A percentile compares a stretch with the other conserved stretches of the same genome.
Evolutionary conservation across 2,329 filamentous ascomycete species (phyloP).

Genomic region (Talaromyces rugulosus): DNA sequence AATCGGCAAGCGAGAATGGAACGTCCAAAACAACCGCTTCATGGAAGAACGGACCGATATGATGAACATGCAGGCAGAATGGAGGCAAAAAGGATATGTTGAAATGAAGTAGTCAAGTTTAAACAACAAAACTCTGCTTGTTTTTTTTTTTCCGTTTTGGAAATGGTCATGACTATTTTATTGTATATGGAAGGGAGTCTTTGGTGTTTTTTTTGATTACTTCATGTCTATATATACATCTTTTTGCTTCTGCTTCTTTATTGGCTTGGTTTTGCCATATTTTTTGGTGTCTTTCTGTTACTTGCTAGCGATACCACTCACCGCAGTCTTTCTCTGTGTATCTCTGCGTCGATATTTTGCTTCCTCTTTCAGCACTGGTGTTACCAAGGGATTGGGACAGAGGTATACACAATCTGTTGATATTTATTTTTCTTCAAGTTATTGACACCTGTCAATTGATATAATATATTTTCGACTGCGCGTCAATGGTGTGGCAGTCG

Average conservation of each 20-base stretch:
- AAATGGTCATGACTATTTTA: conserved; percentile 3
- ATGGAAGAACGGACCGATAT: conserved; percentile 34
- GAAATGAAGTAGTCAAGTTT: conserved; percentile 11
- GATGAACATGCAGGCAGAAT: conserved; percentile 34
- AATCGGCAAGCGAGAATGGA: conserved; percentile 47
- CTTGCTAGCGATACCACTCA: conserved; percentile 1
- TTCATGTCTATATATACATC: conserved; percentile 2
- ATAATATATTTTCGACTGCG: not conserved
- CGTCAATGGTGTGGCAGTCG: not conserved
- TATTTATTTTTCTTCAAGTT: not conserved
- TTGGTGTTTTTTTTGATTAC: conserved; percentile 1
- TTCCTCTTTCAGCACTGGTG: not conserved
- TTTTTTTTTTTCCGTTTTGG: not conserved
- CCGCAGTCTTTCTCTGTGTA: not conserved
- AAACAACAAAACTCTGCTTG: not conserved
- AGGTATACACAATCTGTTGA: not conserved
- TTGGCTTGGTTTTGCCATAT: not conserved
- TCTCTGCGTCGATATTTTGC: not conserved
- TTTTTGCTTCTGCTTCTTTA: not conserved
- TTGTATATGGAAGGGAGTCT: not conserved
- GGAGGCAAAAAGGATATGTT: conserved; percentile 33
- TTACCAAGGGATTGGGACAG: not conserved
- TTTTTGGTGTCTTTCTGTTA: not conserved
- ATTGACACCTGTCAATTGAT: not conserved
- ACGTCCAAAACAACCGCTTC: conserved; percentile 45